Evolutionary conservation across 371 early-diverging fungal species (phyloP), one percentile per base, ranked within the genome.

Genomic region (Blyttiomyces sp.): DNA sequence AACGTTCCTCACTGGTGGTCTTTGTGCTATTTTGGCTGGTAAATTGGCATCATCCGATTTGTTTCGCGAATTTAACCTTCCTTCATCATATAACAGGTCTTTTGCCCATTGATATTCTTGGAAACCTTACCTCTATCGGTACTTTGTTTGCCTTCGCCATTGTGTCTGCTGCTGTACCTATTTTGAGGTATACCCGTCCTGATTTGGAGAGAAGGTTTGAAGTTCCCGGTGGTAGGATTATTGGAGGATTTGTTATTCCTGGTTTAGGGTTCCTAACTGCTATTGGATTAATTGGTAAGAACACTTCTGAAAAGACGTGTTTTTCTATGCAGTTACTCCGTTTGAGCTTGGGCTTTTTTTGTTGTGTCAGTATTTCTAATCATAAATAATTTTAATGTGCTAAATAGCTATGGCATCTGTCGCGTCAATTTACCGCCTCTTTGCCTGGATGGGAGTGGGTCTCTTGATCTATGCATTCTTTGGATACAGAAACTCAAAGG

Each of bases 121-220:
- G 11, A 6, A 19, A 6, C 42, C 26, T 23, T 13, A 59, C 51
- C 21, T n/a, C 26, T 30, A 43, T 39, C 16, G 43, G 39, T 26
- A 11, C 42, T 27, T 26, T 51, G 19, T 76, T 92, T 59, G 88
- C 91, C 0, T 92, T 92, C 80, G 86, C 88, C 3, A 76, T 86
- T 43, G 82, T 93, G 27, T 66, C 31, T 27, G 87, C 88, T 33
- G 90, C 91, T 0, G 84, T 85, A 49, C 23, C 44, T 26, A 49
- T 59, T 17, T 76, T 93, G 76, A 84, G 93, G 9, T 79, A 79
- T 57, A 86, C 82, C 26, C 81, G 87, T 28, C 89, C 92, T 11
- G 83, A 91, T 23, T 78, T 82, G 1, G 82, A 79, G 26, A 81
- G 94, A n/a, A 79, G 82, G 9, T 94, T 93, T 78, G 73, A 69